Conservation (phyloP, 805 yeast species). For the Ogataea trehalophila region DNA sequence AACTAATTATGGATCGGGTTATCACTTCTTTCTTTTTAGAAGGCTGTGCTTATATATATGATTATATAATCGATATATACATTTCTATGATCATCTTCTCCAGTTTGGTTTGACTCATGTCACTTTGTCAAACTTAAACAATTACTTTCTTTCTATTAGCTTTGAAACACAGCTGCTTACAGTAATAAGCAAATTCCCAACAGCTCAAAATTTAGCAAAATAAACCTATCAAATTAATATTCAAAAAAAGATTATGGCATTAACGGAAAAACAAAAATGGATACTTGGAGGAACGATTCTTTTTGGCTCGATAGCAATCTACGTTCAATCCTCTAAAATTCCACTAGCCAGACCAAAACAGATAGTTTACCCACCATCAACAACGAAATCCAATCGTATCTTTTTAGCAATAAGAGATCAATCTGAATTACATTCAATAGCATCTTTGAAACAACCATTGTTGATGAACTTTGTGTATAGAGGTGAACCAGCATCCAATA, state of each 20-base stretch:
- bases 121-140: too few relatives aligned
- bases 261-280: slow-evolving; percentile 28
- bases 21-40: too few relatives aligned
- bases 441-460: slow-evolving; percentile 55
- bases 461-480: slow-evolving; percentile 65
- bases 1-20: too few relatives aligned
- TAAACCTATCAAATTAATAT: too few relatives aligned
- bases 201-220: too few relatives aligned
- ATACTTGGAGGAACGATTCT: slow-evolving; percentile 26
- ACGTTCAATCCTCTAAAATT: slow-evolving; percentile 21
- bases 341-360: slow-evolving; percentile 27
- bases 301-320: slow-evolving; percentile 22
- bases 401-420: slow-evolving; percentile 52
- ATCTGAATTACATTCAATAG: slow-evolving; percentile 52
- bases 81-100: too few relatives aligned
- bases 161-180: too few relatives aligned
- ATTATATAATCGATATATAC: too few relatives aligned
- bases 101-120: too few relatives aligned
- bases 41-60: too few relatives aligned
- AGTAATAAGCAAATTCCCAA: too few relatives aligned
- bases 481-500: slow-evolving; percentile 59
- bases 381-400: slow-evolving; percentile 32
- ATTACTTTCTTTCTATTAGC: too few relatives aligned
- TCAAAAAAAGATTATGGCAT: slow-evolving; percentile 3
- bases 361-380: slow-evolving; percentile 34